phyloP scores from a whole-genome alignment of 2,329 filamentous ascomycete genomes.

The Canariomyces notabilis region DNA sequence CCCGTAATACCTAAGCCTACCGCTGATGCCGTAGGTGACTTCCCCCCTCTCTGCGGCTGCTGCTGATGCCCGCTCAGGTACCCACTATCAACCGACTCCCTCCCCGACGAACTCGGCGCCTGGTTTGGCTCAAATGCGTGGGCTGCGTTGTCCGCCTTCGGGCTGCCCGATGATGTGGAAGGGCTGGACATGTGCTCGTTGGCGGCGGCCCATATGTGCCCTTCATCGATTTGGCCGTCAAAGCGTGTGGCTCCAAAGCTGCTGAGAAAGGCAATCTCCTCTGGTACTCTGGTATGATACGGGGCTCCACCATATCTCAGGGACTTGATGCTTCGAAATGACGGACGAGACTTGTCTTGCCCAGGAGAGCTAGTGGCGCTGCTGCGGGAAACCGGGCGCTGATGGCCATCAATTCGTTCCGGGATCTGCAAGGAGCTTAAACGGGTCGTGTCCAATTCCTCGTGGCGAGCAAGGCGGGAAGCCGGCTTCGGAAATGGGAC shows the following conservation, averaged over 20 bases:
- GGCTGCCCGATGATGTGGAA: background rate
- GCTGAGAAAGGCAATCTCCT: conserved; percentile 9
- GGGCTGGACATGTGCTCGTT: conserved; percentile 10
- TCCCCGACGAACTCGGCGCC: background rate
- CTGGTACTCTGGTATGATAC: too few species aligned
- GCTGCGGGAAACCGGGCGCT: conserved; percentile 5
- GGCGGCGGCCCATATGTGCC: conserved; percentile 13
- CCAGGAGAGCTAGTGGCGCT: conserved; percentile 4
- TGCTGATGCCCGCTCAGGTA: conserved; percentile 15
- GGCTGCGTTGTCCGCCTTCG: too few species aligned
- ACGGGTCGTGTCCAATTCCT: too few species aligned
- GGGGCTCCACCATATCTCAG: too few species aligned
- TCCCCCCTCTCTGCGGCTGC: conserved; percentile 2
- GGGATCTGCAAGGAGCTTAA: too few species aligned
- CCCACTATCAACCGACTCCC: conserved; percentile 20
- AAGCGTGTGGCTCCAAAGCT: conserved; percentile 11
- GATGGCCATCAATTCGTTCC: too few species aligned
- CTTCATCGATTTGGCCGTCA: conserved; percentile 13
- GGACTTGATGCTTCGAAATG: conserved; percentile 1
- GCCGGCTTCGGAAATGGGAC: too few species aligned
- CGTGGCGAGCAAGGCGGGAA: too few species aligned
- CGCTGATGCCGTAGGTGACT: background rate
- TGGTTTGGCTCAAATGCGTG: conserved; percentile 13
- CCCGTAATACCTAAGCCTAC: background rate
- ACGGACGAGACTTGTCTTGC: conserved; percentile 3